These are phyloP conservation scores for Wickerhamomyces sydowiorum DNA, from an alignment of 805 yeast genomes.

Conservation along the genomic window DNA sequence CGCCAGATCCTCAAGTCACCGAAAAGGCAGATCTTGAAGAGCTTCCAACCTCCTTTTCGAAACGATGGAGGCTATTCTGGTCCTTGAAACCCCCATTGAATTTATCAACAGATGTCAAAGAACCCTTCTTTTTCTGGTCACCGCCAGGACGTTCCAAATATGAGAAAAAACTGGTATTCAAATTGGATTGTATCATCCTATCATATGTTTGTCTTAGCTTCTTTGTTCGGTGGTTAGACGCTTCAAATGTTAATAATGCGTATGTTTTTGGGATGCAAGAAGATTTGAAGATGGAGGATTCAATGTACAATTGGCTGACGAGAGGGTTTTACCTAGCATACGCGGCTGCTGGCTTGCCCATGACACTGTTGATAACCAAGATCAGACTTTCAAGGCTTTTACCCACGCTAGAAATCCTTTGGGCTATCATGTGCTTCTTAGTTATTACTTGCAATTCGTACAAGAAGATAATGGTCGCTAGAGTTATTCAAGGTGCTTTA, in stretches of 20 bases:
- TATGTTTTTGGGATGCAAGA: slow-evolving; percentile 48
- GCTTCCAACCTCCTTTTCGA: background rate
- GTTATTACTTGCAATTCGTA: background rate
- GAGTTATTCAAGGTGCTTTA: background rate
- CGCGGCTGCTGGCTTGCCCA: background rate
- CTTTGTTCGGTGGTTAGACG: slow-evolving; percentile 14
- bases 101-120: background rate
- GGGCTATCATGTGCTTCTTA: background rate
- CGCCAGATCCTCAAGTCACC: too few relatives aligned
- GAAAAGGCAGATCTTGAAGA: background rate
- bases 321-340: background rate
- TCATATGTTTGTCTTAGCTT: slow-evolving; percentile 12
- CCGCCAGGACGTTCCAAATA: slow-evolving; percentile 10
- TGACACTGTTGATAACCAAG: background rate
- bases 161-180: slow-evolving; percentile 13
- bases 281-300: slow-evolving; percentile 42
- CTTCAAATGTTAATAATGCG: slow-evolving; percentile 32
- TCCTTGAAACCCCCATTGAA: background rate
- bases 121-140: slow-evolving; percentile 15
- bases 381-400: background rate
- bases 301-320: background rate
- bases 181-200: slow-evolving; percentile 11
- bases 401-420: background rate
- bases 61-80: background rate
- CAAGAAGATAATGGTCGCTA: background rate